Base-by-base conservation (phyloP, 495 filamentous ascomycete genomes). In the Annulohypoxylon maeteangense region DNA sequence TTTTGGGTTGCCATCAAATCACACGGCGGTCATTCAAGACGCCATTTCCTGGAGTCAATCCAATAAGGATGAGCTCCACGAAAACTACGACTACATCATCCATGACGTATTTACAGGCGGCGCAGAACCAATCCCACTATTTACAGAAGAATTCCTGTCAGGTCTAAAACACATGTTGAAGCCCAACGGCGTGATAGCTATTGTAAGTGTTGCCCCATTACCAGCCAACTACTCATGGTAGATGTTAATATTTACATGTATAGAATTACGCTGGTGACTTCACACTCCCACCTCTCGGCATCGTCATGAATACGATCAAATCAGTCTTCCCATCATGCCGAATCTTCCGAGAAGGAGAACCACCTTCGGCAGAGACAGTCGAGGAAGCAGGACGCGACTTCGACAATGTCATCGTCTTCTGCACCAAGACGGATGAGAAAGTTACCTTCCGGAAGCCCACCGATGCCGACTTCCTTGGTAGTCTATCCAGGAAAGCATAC, bases 81-180 rank as follows among this genome's bases (percentile, higher is more conserved):
- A 81, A 32, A 77, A 85, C 14, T 98, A 90, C 75, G 90, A 97
- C 78, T 98, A 97, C 82, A 94, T 99, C 75, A 83, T 99, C 66
- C 95, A 99, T 72, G 95, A 99, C 73, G 95, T 99, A n/a, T 99
- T 99, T 81, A 99, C 95, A 0, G 95, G 95, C 14, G 95, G 95
- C 61, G 93, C 93, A 2, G 95, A 98, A 75, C 95, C 95, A 1
- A 86, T 93, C 14, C 82, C 90, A 18, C 86, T 99, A 1, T 98
- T 99, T 80, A 98, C 95, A 0, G 68, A 88, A 2, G 91, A 95
- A 70, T 97, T 99, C 72, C 78, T 99, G 11, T 72, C 81, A 32
- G 87, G 88, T 27, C 81, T 99, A 16, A 76, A 86, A 56, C 77
- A 84, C 1, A 85, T 97, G 14, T 86, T 99, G 36, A 91, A 87